Base-by-base conservation (phyloP, 768 basidiomycete species). In the Cystofilobasidium capitatum region DNA sequence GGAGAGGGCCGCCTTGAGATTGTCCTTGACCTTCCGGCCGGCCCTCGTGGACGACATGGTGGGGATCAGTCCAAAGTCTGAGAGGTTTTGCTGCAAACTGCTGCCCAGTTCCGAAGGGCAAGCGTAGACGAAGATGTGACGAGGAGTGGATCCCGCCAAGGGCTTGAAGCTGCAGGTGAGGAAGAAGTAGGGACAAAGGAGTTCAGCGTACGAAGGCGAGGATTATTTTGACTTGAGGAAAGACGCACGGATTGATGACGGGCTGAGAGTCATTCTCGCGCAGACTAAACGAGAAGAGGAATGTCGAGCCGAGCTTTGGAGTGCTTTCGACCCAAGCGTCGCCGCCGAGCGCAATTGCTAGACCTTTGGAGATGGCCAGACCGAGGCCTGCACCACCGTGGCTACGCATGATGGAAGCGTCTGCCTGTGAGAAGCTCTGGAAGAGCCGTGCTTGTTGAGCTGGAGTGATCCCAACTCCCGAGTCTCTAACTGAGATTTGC, bases 351-450 rank as follows among this genome's bases (percentile, higher is more conserved):
- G 60, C 45, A 3, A 10, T 29, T 6, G 66, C 35, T 29, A 68
- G 60, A 29, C 44, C 24, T 13, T 51, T 60, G 1, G 36, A 39
- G 39, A 68, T 68, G 59, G 35, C 47, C 1, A 68, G 49, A 0
- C 66, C 66, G n/a, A 68, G 66, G 6, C 66, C 66, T 20, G 33
- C 26, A 2, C 65, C 66, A 4, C 66, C 66, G 35, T 62, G 60
- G 6, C 20, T 20, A 3, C 61, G 60, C 10, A 49, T 55, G 49
- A 68, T 68, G 26, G 24, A 31, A 29, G 66, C 59, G 60, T 68
- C 66, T 9, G 60, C 51, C 40, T 68, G 66, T 9, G 60, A 57
- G 60, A 68, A 68, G 16, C 16, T 33, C 55, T 62, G 31, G 49
- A 57, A 68, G 12, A 62, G 51, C n/a, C 51, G 26, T 31, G 16